Evolutionary conservation across 2,329 filamentous ascomycete genomes (phyloP), one percentile per base, ranked within the genome.

Genomic region (Coniochaeta ligniaria): DNA sequence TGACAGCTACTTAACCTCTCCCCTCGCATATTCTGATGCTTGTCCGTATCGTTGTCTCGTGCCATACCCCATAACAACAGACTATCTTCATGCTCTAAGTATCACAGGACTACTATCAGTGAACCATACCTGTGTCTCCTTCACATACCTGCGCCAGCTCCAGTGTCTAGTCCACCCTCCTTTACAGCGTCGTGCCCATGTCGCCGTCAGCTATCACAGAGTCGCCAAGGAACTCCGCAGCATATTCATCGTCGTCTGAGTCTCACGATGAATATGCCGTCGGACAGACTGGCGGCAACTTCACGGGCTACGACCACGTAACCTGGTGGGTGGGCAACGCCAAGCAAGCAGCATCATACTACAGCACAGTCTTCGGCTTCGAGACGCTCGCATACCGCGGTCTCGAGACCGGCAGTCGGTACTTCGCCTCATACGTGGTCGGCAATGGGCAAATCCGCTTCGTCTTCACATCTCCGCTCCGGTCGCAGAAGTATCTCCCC

Each of bases 301-400:
- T 96, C 78, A 84, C 85, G 63, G 92, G 91, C 71, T 97, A 96
- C 74, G 91, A 96, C 76, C 91, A 96, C 75, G 85, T 96, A 60
- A 93, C 92, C 67, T 97, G 93, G 93, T 96, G 92, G 79, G 94
- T 97, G 33, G 92, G 93, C 72, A 98, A 98, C 72, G 93, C 94
- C 68, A 97, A 97, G 78, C 93, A 97, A 79, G 91, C 92, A 2
- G 93, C 93, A 43, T 84, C 89, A 16, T 97, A 91, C 78, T 97
- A 96, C 77, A 88, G 89, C 66, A 88, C 85, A 12, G 89, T 92
- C 66, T 92, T 97, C 79, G 93, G 92, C 60, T 96, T 97, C 79
- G 80, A 84, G 69, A 85, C 84, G 22, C 76, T 96, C 61, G 94
- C 94, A 63, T 96, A 96, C 75, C 84, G 84, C 45, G 94, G 93